Evolutionary conservation across 2,329 filamentous ascomycete genomes (phyloP), one percentile per base, ranked within the genome.

Genomic region (Colletotrichum limetticola): DNA sequence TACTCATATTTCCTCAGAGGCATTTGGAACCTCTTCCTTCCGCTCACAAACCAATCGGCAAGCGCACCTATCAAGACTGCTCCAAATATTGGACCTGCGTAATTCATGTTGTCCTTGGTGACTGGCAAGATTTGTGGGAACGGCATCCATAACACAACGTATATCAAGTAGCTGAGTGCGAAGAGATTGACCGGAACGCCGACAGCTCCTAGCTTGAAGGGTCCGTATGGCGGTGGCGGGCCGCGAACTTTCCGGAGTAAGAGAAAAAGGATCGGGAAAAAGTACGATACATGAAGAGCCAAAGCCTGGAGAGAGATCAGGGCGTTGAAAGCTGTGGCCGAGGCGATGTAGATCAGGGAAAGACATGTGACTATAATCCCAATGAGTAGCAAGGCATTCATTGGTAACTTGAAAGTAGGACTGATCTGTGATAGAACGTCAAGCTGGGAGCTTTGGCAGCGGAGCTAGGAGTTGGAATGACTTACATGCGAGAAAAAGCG

Each of bases 121-220:
- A 59, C 62, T 52, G 62, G 62, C 19, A 65, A 12, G 9, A 65
- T 22, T 30, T 65, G 62, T 11, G 64, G 64, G 9, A 66, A 66
- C 9, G 64, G 64, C 53, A 66, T 66, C 64, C 64, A 66, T 6
- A 66, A n/a, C 9, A 66, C 64, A 3, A 59, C 64, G 37, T 59
- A 59, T 8, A 60, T 16, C 7, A 65, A 19, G 6, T 65, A 65
- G 22, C 49, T 26, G 14, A 65, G 35, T 5, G 62, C 62, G 28
- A 65, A 65, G 3, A 56, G n/a, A 6, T 65, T 65, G 22, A 65
- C 49, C 35, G 30, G 52, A 26, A 57, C 12, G 7, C 62, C 62
- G n/a, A 24, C 11, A 22, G 30, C n/a, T 9, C 57, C 57, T 14
- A 59, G 22, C 11, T 42, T 37, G 11, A 59, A 59, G 4, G 57